Percentiles rank a stretch among this genome's conserved stretches.
Evolutionary conservation across 257 asterid species (phyloP).

Genomic region (Scutellaria minor): DNA sequence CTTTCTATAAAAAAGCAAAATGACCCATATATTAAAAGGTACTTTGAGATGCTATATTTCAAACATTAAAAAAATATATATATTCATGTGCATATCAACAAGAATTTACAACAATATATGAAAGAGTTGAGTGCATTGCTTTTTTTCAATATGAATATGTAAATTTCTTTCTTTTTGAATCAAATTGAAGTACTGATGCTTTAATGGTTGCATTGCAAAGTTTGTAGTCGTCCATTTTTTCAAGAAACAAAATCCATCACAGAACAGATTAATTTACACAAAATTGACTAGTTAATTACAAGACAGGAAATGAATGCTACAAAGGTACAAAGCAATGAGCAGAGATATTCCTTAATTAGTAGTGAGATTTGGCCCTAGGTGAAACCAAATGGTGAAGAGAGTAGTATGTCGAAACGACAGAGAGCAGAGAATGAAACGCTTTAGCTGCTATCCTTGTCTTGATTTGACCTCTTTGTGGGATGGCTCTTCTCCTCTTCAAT

Average conservation of each 20-base stretch:
- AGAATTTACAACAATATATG: too few species aligned
- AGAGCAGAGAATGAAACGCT: constrained; percentile 53
- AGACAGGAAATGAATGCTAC: not conserved
- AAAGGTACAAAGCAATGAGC: not conserved
- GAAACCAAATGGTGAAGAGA: constrained; percentile 41
- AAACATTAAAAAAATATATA: too few species aligned
- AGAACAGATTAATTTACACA: not conserved
- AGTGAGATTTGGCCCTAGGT: constrained; percentile 42
- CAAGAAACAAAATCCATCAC: constrained; percentile 1
- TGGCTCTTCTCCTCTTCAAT: constrained; percentile 27
- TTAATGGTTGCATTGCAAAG: too few species aligned
- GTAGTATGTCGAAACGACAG: constrained; percentile 29
- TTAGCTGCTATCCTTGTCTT: constrained; percentile 63
- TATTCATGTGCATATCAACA: too few species aligned
- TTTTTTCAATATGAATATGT: too few species aligned
- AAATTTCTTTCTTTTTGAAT: too few species aligned
- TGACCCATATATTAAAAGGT: too few species aligned
- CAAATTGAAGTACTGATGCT: too few species aligned
- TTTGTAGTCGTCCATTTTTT: not conserved
- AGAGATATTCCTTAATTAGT: not conserved
- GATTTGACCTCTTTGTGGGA: constrained; percentile 68
- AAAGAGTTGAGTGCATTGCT: too few species aligned
- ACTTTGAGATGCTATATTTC: too few species aligned
- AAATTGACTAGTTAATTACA: not conserved
- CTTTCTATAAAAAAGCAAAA: too few species aligned